Percentiles rank a stretch among this genome's conserved stretches.
phyloP scores from a whole-genome alignment of 441 rosid species.

The Arabidopsis lyrata region DNA sequence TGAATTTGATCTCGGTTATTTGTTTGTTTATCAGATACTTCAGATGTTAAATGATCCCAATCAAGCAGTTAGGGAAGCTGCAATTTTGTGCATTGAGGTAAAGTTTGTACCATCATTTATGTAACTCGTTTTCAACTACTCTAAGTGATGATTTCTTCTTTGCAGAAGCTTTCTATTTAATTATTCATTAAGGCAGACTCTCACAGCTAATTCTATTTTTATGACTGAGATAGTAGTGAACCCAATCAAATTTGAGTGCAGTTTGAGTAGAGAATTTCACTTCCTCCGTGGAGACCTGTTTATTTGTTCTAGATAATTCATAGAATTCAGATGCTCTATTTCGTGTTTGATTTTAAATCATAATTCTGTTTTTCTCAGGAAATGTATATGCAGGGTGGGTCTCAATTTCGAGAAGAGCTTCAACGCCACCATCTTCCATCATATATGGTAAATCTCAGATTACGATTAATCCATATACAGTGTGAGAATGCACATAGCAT shows the following conservation, averaged over 20 bases:
- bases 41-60: conserved; percentile 93
- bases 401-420: conserved; percentile 97
- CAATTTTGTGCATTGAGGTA: conserved; percentile 95
- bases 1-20: background rate
- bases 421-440: conserved; percentile 90
- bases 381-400: conserved; percentile 89
- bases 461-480: conserved; percentile 13
- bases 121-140: conserved; percentile 2
- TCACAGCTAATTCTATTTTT: background rate
- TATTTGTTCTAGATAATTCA: background rate
- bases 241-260: background rate
- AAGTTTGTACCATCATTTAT: conserved; percentile 20
- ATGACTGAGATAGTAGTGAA: conserved; percentile 12
- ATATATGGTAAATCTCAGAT: conserved; percentile 67
- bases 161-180: background rate
- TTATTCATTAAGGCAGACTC: background rate
- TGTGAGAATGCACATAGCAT: conserved; percentile 3
- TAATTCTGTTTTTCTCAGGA: conserved; percentile 61
- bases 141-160: background rate
- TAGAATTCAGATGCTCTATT: background rate
- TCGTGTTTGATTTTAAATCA: conserved; percentile 29
- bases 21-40: conserved; percentile 67
- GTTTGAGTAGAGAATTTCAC: conserved; percentile 6
- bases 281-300: background rate
- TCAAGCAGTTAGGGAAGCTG: conserved; percentile 92